Conservation (phyloP, 116 monocot genomes). For the Zostera marina region DNA sequence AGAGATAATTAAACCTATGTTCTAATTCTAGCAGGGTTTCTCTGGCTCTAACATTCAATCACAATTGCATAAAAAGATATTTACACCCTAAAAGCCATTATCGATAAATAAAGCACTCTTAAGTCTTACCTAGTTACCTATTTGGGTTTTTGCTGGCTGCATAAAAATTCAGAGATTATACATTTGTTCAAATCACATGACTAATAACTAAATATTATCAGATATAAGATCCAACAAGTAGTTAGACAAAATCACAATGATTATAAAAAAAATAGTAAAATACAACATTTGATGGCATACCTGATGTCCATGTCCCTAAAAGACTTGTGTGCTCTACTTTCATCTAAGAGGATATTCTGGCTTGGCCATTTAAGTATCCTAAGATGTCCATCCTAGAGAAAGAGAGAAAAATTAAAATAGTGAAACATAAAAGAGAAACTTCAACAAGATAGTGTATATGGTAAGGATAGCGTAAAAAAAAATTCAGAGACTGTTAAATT, state of each 20-base stretch:
- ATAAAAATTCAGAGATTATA: no score
- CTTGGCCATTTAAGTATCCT: constrained; percentile 88
- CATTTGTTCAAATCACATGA: background rate
- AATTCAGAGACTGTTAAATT: background rate
- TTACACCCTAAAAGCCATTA: background rate
- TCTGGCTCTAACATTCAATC: no score
- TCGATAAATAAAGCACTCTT: no score
- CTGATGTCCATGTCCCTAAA: constrained; percentile 98
- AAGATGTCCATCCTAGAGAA: constrained; percentile 63
- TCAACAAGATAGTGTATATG: no score
- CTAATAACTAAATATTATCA: background rate
- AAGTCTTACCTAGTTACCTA: background rate
- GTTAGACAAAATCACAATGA: background rate
- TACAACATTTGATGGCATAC: constrained; percentile 12
- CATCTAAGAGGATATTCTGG: constrained; percentile 54
- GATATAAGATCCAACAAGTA: background rate
- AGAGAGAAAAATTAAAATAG: no score
- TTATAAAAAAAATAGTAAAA: background rate
- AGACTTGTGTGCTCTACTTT: constrained; percentile 86
- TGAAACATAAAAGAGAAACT: no score
- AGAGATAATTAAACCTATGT: no score
- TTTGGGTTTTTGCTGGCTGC: no score
- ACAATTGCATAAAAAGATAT: no score
- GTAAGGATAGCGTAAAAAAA: no score
- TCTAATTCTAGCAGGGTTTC: no score